phyloP scores from a whole-genome alignment of 441 rosid genomes.

The Croton laevigatus region DNA sequence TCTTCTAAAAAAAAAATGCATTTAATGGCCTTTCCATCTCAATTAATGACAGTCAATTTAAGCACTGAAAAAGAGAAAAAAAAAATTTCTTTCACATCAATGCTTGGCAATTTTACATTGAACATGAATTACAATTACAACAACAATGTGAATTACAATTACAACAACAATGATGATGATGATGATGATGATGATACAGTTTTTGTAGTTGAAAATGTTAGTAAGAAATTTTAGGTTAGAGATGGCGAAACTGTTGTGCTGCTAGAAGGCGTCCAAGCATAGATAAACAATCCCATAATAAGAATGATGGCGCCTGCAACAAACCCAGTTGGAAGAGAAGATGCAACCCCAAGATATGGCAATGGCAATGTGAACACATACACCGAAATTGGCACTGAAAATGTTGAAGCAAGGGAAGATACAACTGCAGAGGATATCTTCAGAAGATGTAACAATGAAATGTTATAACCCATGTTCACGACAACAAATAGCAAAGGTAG shows the following conservation, averaged over 20 bases:
- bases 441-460: conserved; percentile 82
- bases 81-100: background rate
- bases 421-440: conserved; percentile 92
- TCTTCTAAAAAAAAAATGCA: too few relatives aligned
- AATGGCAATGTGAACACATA: conserved; percentile 78
- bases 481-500: conserved; percentile 75
- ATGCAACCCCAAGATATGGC: conserved; percentile 77
- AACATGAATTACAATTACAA: background rate
- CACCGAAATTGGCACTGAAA: conserved; percentile 88
- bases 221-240: conserved; percentile 16
- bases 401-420: conserved; percentile 82
- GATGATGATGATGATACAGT: too few relatives aligned
- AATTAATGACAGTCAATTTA: too few relatives aligned
- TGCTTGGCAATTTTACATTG: background rate
- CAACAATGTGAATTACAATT: too few relatives aligned
- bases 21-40: background rate
- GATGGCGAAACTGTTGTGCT: conserved; percentile 22
- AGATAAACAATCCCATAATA: conserved; percentile 68
- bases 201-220: conserved; percentile 28
- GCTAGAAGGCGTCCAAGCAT: conserved; percentile 68
- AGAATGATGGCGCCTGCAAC: conserved; percentile 77
- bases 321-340: conserved; percentile 77
- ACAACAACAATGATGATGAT: conserved; percentile 5
- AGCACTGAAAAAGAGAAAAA: background rate
- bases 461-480: conserved; percentile 87